Percentiles rank a stretch among this genome's conserved stretches.
These are phyloP conservation scores for Lachnellula arida DNA, from an alignment of 2,329 filamentous ascomycete species.

Conservation along the genomic window DNA sequence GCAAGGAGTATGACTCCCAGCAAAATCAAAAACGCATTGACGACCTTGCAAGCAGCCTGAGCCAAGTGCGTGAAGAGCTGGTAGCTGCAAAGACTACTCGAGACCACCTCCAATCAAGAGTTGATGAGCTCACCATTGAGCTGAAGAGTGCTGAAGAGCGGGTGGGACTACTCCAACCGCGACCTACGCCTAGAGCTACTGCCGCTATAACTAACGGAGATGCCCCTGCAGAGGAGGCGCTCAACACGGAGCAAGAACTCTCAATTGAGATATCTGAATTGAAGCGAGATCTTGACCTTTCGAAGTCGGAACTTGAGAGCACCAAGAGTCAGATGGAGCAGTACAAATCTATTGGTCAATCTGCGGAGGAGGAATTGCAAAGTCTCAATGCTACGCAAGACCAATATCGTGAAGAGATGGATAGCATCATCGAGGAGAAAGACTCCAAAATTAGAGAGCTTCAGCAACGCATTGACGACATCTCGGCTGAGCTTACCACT, in stretches of 20 bases:
- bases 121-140: constrained; percentile 85
- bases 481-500: constrained; percentile 73
- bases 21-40: constrained; percentile 90
- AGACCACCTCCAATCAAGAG: constrained; percentile 82
- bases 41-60: constrained; percentile 75
- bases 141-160: constrained; percentile 87
- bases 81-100: constrained; percentile 80
- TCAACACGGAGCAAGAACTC: constrained; percentile 72
- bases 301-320: constrained; percentile 74
- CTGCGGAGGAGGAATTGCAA: constrained; percentile 80
- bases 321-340: constrained; percentile 77
- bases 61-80: constrained; percentile 80
- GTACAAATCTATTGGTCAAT: constrained; percentile 83
- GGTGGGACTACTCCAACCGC: constrained; percentile 73
- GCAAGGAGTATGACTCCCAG: constrained; percentile 85
- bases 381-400: constrained; percentile 77
- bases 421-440: constrained; percentile 69
- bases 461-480: constrained; percentile 76
- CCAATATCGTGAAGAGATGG: constrained; percentile 82
- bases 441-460: constrained; percentile 75
- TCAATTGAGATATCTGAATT: constrained; percentile 79
- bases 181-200: constrained; percentile 60
- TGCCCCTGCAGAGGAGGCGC: constrained; percentile 50
- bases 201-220: constrained; percentile 39
- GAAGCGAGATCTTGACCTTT: constrained; percentile 79